Percentiles rank a stretch among this genome's conserved stretches.
Conservation (phyloP, 768 basidiomycete species). For the Paxillus ammoniavirescens region DNA sequence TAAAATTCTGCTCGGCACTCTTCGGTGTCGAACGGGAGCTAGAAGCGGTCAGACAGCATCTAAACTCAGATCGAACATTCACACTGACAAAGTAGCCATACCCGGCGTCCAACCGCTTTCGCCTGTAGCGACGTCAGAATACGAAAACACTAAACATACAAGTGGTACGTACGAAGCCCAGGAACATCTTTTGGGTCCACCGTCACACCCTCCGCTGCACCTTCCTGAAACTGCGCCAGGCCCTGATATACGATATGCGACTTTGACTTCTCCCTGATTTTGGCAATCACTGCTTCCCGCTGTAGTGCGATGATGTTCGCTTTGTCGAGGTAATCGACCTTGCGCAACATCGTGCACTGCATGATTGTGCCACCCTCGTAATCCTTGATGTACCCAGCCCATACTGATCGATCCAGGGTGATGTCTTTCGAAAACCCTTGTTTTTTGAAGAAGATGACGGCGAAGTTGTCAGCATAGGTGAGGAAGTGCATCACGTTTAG, state of each 20-base stretch:
- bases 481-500: slow-evolving; percentile 92
- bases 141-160: not conserved
- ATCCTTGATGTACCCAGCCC: slow-evolving; percentile 99
- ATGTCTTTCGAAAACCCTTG: slow-evolving; percentile 99
- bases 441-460: slow-evolving; percentile 98
- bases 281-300: slow-evolving; percentile 84
- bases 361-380: slow-evolving; percentile 99
- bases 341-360: slow-evolving; percentile 95
- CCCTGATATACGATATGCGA: slow-evolving; percentile 88
- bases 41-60: slow-evolving; percentile 14
- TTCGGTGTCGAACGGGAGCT: slow-evolving; percentile 42
- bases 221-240: slow-evolving; percentile 69
- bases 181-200: slow-evolving; percentile 82
- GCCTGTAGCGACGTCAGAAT: slow-evolving; percentile 40
- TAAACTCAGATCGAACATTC: not conserved
- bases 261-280: slow-evolving; percentile 82
- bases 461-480: slow-evolving; percentile 98
- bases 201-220: slow-evolving; percentile 45
- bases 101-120: slow-evolving; percentile 93
- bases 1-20: slow-evolving; percentile 60
- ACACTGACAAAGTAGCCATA: slow-evolving; percentile 68
- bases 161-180: slow-evolving; percentile 64
- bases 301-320: slow-evolving; percentile 72
- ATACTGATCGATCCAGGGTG: slow-evolving; percentile 81
- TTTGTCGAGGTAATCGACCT: slow-evolving; percentile 87